Percentiles rank a stretch among this genome's conserved stretches.
These are phyloP conservation scores for Talaromyces sp. DNA, from an alignment of 2,329 filamentous ascomycete genomes.

Conservation along the genomic window DNA sequence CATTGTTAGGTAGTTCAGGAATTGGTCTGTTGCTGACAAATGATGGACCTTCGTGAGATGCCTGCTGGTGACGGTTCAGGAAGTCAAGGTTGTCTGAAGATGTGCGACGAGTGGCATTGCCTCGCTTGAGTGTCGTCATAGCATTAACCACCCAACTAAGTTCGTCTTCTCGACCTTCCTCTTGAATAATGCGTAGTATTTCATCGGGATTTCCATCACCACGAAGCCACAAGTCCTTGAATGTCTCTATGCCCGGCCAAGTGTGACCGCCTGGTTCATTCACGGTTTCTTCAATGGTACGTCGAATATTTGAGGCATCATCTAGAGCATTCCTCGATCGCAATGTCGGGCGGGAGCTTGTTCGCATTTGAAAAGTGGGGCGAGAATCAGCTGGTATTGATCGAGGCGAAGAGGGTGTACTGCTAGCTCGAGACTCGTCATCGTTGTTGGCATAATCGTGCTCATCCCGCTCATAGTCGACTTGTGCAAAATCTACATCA, in stretches of 20 bases:
- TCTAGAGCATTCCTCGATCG: conserved; percentile 45
- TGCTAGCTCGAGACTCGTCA: conserved; percentile 7
- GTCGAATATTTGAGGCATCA: conserved; percentile 46
- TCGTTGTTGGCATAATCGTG: conserved; percentile 16
- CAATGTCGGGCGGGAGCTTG: conserved; percentile 42
- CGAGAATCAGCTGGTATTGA: conserved; percentile 7
- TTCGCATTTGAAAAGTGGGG: conserved; percentile 11
- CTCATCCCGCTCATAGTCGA: conserved; percentile 16
- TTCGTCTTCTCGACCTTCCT: conserved; percentile 58
- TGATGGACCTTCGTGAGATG: conserved; percentile 6
- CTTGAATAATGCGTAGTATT: conserved; percentile 60
- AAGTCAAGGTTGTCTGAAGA: background rate
- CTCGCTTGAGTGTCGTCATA: conserved; percentile 39
- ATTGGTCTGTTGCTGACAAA: background rate
- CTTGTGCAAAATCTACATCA: conserved; percentile 14
- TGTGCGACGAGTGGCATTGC: background rate
- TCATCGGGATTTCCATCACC: conserved; percentile 59
- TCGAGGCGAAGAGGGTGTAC: conserved; percentile 2
- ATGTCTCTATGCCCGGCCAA: conserved; percentile 44
- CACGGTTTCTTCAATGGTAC: conserved; percentile 44
- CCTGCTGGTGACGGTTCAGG: background rate
- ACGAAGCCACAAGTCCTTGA: conserved; percentile 56
- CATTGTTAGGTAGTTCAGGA: background rate
- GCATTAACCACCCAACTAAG: conserved; percentile 59
- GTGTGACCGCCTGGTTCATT: conserved; percentile 8